Evolutionary conservation across 129 eudicot genomes (phyloP).

Genomic region (Arctium lappa): DNA sequence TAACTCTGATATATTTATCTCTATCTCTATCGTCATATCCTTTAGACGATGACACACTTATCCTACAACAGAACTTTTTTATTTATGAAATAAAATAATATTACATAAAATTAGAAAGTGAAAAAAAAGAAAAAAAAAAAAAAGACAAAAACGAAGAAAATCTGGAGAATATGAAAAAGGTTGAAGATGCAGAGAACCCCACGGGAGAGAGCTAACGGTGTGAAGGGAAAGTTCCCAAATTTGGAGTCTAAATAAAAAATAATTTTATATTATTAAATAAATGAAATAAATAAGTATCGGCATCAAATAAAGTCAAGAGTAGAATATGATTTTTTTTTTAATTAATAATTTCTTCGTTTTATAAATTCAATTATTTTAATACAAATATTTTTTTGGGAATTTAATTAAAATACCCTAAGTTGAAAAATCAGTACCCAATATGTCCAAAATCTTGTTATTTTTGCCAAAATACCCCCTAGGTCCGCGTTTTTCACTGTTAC

Average conservation of each 20-base stretch:
- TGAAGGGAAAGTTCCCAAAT: slow-evolving; percentile 23
- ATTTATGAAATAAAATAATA: not conserved
- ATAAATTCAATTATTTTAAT: too few species aligned
- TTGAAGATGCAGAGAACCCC: slow-evolving; percentile 24
- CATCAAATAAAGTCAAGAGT: slow-evolving; percentile 4
- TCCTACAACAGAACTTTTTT: not conserved
- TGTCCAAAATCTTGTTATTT: too few species aligned
- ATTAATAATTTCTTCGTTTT: too few species aligned
- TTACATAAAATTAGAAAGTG: not conserved
- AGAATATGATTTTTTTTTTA: not conserved
- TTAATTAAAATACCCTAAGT: too few species aligned
- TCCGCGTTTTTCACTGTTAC: too few species aligned
- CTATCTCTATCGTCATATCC: too few species aligned
- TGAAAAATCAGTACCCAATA: too few species aligned
- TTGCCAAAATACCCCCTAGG: too few species aligned
- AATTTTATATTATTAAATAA: not conserved
- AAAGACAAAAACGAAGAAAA: not conserved
- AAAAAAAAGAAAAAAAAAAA: not conserved
- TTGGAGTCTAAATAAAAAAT: not conserved
- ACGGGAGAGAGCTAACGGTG: slow-evolving; percentile 20
- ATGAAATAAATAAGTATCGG: not conserved
- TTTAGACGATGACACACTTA: too few species aligned
- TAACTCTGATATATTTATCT: too few species aligned
- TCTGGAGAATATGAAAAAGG: slow-evolving; percentile 1
- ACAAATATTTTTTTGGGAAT: too few species aligned